phyloP scores from a whole-genome alignment of 306 rosid species.

The apple (Malus domestica) region ASM211411v1 NC_041792.1:4275501-4276000 shows the following conservation, averaged over 20 bases:
- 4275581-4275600: too few species aligned
- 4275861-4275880: background rate
- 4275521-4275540: background rate
- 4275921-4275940: background rate
- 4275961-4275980: too few species aligned
- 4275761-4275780: background rate
- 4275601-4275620: too few species aligned
- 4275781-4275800: background rate
- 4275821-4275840: background rate
- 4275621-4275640: too few species aligned
- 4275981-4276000: background rate
- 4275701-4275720: background rate
- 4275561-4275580: too few species aligned
- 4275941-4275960: background rate
- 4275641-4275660: too few species aligned
- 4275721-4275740: background rate
- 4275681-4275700: background rate
- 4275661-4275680: too few species aligned
- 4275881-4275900: background rate
- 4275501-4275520: background rate
- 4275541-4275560: too few species aligned
- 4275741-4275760: background rate
- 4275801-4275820: background rate
- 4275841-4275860: background rate
- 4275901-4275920: background rate